phyloP scores from a whole-genome alignment of 768 basidiomycete genomes.

The Lepiota venenata region DNA sequence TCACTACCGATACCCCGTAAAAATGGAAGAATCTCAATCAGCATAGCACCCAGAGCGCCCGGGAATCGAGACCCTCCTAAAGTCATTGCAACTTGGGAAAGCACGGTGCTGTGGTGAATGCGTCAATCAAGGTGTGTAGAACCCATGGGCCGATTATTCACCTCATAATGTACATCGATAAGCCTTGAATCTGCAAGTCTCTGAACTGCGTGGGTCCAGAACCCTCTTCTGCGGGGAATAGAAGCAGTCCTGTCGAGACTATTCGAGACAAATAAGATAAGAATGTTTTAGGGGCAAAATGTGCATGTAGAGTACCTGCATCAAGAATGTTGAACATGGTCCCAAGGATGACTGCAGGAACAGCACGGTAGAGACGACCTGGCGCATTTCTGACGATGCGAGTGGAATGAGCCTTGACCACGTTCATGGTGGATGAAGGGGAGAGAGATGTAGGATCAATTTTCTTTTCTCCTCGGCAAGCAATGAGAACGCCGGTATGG shows the following conservation, averaged over 20 bases:
- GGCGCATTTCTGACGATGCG: slow-evolving; percentile 11
- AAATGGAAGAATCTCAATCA: slow-evolving; percentile 23
- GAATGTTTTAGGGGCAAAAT: neutral
- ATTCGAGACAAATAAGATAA: slow-evolving; percentile 1
- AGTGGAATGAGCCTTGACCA: neutral
- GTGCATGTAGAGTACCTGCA: slow-evolving; percentile 11
- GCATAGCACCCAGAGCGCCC: slow-evolving; percentile 19
- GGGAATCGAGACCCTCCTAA: slow-evolving; percentile 23
- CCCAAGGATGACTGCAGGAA: slow-evolving; percentile 20
- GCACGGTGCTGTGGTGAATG: slow-evolving; percentile 7
- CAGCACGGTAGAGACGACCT: slow-evolving; percentile 16
- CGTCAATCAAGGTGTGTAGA: no score
- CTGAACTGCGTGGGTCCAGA: slow-evolving; percentile 13
- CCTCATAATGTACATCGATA: slow-evolving; percentile 24
- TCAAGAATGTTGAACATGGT: slow-evolving; percentile 19
- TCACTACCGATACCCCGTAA: slow-evolving; percentile 17
- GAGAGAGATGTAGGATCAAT: neutral
- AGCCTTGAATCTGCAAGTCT: slow-evolving; percentile 18
- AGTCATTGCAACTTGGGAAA: slow-evolving; percentile 19
- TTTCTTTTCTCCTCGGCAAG: no score
- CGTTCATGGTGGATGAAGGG: neutral
- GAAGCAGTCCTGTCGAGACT: slow-evolving; percentile 20
- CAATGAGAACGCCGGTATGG: no score
- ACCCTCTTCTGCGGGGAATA: slow-evolving; percentile 17
- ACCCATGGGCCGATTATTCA: neutral